Conservation (phyloP, 345 rosid genomes). For the Durio zibethinus region DNA sequence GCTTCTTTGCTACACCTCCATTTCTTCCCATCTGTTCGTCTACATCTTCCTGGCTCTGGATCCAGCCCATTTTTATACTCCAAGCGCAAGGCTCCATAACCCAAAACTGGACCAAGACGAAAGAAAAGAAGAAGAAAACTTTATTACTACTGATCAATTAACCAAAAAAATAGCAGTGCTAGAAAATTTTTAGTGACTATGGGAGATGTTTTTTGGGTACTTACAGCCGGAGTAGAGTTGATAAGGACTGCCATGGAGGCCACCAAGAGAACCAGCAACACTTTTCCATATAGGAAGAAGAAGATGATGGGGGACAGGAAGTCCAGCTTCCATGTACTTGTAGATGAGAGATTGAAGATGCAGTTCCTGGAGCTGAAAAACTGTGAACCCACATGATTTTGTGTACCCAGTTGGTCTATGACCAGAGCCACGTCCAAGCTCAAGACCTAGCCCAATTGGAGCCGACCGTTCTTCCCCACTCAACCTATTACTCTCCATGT, state of each 20-base stretch:
- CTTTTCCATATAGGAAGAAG: slow-evolving; percentile 45
- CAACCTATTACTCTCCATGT: slow-evolving; percentile 23
- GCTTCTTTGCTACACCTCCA: slow-evolving; percentile 57
- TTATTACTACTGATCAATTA: background rate
- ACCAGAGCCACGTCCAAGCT: slow-evolving; percentile 35
- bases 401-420: background rate
- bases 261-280: slow-evolving; percentile 23
- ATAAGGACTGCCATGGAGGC: slow-evolving; percentile 20
- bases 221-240: slow-evolving; percentile 39
- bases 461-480: slow-evolving; percentile 19
- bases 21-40: slow-evolving; percentile 60
- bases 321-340: slow-evolving; percentile 39
- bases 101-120: slow-evolving; percentile 17
- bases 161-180: background rate
- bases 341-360: slow-evolving; percentile 41
- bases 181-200: background rate
- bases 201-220: slow-evolving; percentile 8
- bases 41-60: slow-evolving; percentile 50
- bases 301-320: slow-evolving; percentile 44
- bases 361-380: slow-evolving; percentile 46
- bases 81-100: slow-evolving; percentile 16
- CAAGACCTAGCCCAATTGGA: slow-evolving; percentile 37
- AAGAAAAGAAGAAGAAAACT: background rate
- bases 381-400: slow-evolving; percentile 31
- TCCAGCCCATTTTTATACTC: slow-evolving; percentile 34